Conservation (phyloP, 768 basidiomycete species). For the Lepiota venenata region DNA sequence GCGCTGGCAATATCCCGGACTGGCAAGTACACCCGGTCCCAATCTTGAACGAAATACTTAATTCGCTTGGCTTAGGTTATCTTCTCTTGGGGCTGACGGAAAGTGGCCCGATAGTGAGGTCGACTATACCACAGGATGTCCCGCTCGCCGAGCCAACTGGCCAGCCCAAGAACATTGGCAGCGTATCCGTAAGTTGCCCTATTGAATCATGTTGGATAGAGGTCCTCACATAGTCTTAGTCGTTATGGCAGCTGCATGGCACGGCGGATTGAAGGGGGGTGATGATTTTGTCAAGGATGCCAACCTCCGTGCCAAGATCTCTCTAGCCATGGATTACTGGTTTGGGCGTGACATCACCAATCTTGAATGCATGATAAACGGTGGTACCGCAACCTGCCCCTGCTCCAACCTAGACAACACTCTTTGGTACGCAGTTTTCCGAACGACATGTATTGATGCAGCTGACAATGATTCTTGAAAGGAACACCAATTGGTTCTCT, state of each 20-base stretch:
- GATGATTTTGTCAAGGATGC: constrained; percentile 40
- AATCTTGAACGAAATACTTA: not conserved
- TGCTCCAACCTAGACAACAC: constrained; percentile 47
- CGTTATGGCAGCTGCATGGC: constrained; percentile 54
- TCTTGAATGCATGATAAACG: constrained; percentile 48
- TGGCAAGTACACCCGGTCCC: constrained; percentile 27
- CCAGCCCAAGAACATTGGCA: constrained; percentile 60
- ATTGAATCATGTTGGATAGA: not conserved
- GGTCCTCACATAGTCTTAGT: constrained; percentile 26
- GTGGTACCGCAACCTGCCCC: constrained; percentile 51
- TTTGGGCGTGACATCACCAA: constrained; percentile 57
- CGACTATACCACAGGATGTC: constrained; percentile 62
- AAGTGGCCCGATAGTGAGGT: constrained; percentile 55
- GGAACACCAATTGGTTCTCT: constrained; percentile 68
- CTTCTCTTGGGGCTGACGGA: constrained; percentile 42
- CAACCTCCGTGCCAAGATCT: constrained; percentile 36
- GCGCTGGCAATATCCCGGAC: constrained; percentile 30
- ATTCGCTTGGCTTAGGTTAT: constrained; percentile 32
- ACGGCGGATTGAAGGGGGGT: constrained; percentile 43
- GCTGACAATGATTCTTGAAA: constrained; percentile 19
- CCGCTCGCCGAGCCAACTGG: constrained; percentile 65
- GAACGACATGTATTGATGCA: not conserved
- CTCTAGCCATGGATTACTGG: constrained; percentile 59
- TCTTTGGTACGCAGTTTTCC: constrained; percentile 28
- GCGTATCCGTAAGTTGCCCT: constrained; percentile 38